Evolutionary conservation across 352 stramenopile genomes (phyloP), one percentile per base, ranked within the genome.

Genomic region (Blastocystis sp.): DNA sequence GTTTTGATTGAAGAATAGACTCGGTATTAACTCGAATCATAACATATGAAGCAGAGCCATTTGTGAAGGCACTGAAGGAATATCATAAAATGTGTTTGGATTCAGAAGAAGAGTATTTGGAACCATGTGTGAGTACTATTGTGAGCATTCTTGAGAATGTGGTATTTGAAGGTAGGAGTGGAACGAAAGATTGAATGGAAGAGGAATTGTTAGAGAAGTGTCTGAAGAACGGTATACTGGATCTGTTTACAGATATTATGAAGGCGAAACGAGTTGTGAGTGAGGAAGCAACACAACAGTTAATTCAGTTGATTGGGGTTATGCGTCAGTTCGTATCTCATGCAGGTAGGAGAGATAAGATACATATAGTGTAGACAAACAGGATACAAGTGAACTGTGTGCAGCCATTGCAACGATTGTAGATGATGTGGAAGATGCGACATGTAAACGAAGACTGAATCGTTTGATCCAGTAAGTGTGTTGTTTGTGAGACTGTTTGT

Each of bases 271-370:
- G 68, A 27, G n/a, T 84, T 27, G 48, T 19, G n/a, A 68, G 35
- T n/a, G 22, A 35, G 4, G 15, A 40, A 37, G 64, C n/a, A 11
- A 84, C 53, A 17, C 13, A 33, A 22, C 13, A 37, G 15, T 30
- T 84, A 22, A 24, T 84, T 30, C n/a, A 68, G 15, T 68, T 84
- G 27, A 68, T 84, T 40, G 73, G 53, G 13, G 56, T 84, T 0
- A 42, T 68, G 40, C 33, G 44, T 54, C 1, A 24, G 53, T 68
- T 69, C n/a, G 51, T 69, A 33, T 2, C n/a, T 35, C 24, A 11
- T 40, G 27, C 27, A 4, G 30, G 64, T 76, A 44, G 15, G 30
- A 27, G 9, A 53, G 3, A 37, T 15, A 6, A 27, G 17, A 24
- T 15, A 22, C 19, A 24, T 76, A 27, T 15, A 7, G 33, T 9